Conservation (phyloP, 768 basidiomycete genomes). For the Tulasnella sp. region DNA sequence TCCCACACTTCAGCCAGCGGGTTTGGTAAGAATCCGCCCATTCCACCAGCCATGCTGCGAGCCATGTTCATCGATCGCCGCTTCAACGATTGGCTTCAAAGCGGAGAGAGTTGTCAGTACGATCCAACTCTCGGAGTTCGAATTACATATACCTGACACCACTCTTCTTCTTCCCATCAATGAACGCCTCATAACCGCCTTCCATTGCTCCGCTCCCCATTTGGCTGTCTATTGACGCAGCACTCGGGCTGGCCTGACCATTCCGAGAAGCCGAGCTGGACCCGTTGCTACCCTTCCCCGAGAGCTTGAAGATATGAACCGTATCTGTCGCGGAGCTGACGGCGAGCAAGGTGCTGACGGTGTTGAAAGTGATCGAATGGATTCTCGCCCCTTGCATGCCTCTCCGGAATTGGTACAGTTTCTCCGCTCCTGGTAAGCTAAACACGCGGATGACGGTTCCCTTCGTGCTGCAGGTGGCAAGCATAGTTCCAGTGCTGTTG, state of each 20-base stretch:
- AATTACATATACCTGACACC: slow-evolving; percentile 22
- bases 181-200: slow-evolving; percentile 76
- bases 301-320: slow-evolving; percentile 88
- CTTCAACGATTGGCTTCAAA: slow-evolving; percentile 30
- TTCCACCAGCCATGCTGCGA: slow-evolving; percentile 59
- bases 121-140: not conserved
- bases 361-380: slow-evolving; percentile 77
- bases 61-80: slow-evolving; percentile 65
- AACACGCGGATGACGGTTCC: slow-evolving; percentile 97
- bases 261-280: not conserved
- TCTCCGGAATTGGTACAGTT: slow-evolving; percentile 87
- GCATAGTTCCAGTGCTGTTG: slow-evolving; percentile 75
- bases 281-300: slow-evolving; percentile 20
- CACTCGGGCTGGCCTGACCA: slow-evolving; percentile 39
- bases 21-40: slow-evolving; percentile 78
- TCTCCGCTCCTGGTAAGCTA: slow-evolving; percentile 81
- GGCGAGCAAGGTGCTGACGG: slow-evolving; percentile 68
- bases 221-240: slow-evolving; percentile 52
- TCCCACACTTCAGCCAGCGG: slow-evolving; percentile 96
- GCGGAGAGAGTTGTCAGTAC: not conserved
- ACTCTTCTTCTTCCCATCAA: slow-evolving; percentile 58
- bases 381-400: slow-evolving; percentile 82
- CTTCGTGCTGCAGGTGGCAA: slow-evolving; percentile 89
- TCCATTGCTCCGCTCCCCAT: slow-evolving; percentile 48
- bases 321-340: slow-evolving; percentile 90